phyloP scores from a whole-genome alignment of 305 asterid genomes.

The Fraxinus nigra region DNA sequence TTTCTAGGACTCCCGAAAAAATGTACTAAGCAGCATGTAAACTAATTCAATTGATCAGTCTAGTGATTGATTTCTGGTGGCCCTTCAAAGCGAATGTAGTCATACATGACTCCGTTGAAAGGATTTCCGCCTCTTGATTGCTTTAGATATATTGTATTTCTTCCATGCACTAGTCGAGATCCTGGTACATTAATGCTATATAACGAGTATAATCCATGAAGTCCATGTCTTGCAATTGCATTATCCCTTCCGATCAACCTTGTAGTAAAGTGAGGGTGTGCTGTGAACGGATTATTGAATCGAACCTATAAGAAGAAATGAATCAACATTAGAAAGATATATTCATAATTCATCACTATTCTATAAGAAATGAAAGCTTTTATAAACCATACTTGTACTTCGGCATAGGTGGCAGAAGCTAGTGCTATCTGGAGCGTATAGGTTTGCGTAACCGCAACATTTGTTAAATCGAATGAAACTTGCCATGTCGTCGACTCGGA shows the following conservation, averaged over 20 bases:
- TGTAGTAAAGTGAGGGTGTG: constrained; percentile 37
- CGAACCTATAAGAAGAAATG: constrained; percentile 33
- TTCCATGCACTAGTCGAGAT: constrained; percentile 32
- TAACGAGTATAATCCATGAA: constrained; percentile 59
- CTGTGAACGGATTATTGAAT: constrained; percentile 28
- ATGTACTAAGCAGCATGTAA: neutral
- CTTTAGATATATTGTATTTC: constrained; percentile 42
- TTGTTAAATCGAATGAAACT: constrained; percentile 40
- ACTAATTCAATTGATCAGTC: neutral
- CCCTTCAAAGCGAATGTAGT: constrained; percentile 66
- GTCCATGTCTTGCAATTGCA: constrained; percentile 72
- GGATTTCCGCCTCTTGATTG: constrained; percentile 38
- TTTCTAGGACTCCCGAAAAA: neutral
- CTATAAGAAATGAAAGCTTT: neutral
- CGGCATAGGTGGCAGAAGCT: constrained; percentile 49
- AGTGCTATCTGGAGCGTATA: constrained; percentile 57
- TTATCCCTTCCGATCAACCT: constrained; percentile 55
- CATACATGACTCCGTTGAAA: constrained; percentile 51
- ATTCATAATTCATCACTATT: neutral
- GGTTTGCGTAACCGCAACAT: constrained; percentile 25
- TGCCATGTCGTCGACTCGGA: constrained; percentile 52
- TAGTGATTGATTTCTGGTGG: constrained; percentile 25
- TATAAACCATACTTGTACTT: constrained; percentile 37
- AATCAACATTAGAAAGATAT: neutral
- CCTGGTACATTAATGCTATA: constrained; percentile 37